phyloP scores from a whole-genome alignment of 1,139 yeast genomes.

The Diutina pseudorugosa region DNA sequence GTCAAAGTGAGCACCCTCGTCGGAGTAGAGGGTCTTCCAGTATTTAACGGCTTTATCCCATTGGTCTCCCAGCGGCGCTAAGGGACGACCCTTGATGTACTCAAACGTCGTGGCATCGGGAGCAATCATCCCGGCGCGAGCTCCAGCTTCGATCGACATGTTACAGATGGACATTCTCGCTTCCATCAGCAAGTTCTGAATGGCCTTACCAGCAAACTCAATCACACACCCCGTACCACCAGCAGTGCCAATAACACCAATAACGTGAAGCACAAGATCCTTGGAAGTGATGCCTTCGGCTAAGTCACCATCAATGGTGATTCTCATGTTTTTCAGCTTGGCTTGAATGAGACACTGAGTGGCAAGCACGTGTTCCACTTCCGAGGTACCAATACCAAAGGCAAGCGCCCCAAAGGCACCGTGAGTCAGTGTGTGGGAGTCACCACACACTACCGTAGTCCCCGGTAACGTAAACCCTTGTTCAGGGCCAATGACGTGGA shows the following conservation, averaged over 20 bases:
- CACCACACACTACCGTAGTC: conserved; percentile 97
- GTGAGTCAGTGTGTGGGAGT: conserved; percentile 95
- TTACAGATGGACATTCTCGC: conserved; percentile 99
- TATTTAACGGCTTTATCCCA: conserved; percentile 90
- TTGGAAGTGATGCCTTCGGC: conserved; percentile 86
- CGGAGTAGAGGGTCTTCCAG: conserved; percentile 83
- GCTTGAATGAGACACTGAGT: conserved; percentile 93
- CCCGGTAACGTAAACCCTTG: conserved; percentile 98
- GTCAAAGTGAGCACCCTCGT: conserved; percentile 83
- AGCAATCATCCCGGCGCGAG: conserved; percentile 97
- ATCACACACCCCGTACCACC: conserved; percentile 98
- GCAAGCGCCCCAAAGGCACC: conserved; percentile 99
- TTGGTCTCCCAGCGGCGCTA: conserved; percentile 85
- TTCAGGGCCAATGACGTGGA: conserved; percentile 96
- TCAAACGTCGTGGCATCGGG: conserved; percentile 86
- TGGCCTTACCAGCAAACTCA: conserved; percentile 94
- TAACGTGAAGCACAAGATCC: conserved; percentile 86
- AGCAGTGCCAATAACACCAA: conserved; percentile 96
- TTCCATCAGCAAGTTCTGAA: conserved; percentile 82
- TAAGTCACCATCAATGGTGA: conserved; percentile 72
- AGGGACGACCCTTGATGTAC: conserved; percentile 84
- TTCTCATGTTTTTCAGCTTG: conserved; percentile 91
- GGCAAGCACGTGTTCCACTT: conserved; percentile 96
- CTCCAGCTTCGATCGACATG: conserved; percentile 98
- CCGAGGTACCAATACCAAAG: conserved; percentile 97